A percentile compares a stretch with the other conserved stretches of the same genome.
phyloP scores from a whole-genome alignment of 768 basidiomycete genomes.

The Cyclocybe cylindracea region DNA sequence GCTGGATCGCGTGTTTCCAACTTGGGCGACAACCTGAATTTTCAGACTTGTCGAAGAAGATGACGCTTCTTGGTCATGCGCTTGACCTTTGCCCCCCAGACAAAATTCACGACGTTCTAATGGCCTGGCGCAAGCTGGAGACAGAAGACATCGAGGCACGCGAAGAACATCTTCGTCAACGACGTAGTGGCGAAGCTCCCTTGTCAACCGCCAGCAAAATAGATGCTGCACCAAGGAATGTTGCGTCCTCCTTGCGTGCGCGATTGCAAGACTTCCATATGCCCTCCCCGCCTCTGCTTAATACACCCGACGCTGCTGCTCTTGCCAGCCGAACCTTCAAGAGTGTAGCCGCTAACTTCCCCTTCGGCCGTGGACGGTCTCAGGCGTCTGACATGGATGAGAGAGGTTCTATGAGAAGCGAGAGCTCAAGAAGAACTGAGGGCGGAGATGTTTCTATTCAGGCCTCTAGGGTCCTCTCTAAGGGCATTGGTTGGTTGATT shows the following conservation, averaged over 20 bases:
- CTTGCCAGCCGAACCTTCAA: conserved; percentile 79
- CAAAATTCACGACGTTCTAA: conserved; percentile 74
- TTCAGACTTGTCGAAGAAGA: conserved; percentile 62
- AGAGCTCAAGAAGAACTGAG: conserved; percentile 42
- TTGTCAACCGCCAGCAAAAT: conserved; percentile 2
- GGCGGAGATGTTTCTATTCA: conserved; percentile 69
- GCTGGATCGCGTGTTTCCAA: conserved; percentile 89
- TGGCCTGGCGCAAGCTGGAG: conserved; percentile 76
- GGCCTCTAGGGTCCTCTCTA: conserved; percentile 77
- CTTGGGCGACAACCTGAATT: conserved; percentile 84
- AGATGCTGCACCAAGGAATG: conserved; percentile 28
- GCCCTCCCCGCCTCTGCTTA: conserved; percentile 66
- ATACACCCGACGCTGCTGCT: conserved; percentile 78
- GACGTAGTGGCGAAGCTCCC: conserved; percentile 7
- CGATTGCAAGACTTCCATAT: conserved; percentile 69
- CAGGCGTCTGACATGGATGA: conserved; percentile 43
- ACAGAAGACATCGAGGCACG: conserved; percentile 58
- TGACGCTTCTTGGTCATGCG: conserved; percentile 75
- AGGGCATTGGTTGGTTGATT: conserved; percentile 95
- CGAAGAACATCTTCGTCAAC: conserved; percentile 33
- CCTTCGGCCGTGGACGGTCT: conserved; percentile 54
- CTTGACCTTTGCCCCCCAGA: conserved; percentile 87
- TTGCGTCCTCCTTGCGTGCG: conserved; percentile 55
- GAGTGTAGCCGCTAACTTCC: conserved; percentile 74
- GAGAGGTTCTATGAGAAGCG: conserved; percentile 37